Evolutionary conservation across 202 grass and related monocot species (phyloP), one percentile per base, ranked within the genome.

Genomic region (Digitaria exilis): DNA sequence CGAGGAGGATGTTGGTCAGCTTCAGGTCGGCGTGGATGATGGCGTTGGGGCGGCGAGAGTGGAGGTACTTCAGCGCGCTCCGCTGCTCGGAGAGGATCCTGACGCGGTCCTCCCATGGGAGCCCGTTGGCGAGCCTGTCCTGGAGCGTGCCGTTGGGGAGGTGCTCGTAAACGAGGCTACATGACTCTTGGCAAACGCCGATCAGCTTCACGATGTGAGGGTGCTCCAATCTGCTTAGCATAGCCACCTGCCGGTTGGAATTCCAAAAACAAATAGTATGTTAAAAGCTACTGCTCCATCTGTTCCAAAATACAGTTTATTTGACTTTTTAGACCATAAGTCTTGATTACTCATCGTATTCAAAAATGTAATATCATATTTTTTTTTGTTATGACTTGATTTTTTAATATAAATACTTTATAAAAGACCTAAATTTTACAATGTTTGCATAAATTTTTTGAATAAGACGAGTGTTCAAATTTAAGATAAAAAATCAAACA

Each of bases 1-100:
- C 82, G 3, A 94, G 84, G 50, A 94, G 89, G 28, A 92, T 80
- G 82, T 94, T 94, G 26, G 71, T 69, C 17, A 89, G 69, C 78
- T 95, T 95, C 34, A 95, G 24, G 77, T 92, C 93, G 1, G 79
- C 89, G 37, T 95, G 93, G 65, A 95, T 85, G 41, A 88, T 80
- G 43, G 80, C 75, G 54, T 77, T 44, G 3, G 80, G 77, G 0
- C 82, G 85, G 45, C 35, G 76, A 9, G 85, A 85, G 84, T 94
- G 92, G 21, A 94, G 92, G 89, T 84, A 89, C 4, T 70, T 70
- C 22, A 95, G 85, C 7, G 89, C 87, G 0, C 82, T 88, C 0
- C 82, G 88, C 80, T 86, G 88, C 85, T 95, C 85, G 31, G 12
- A 34, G 13, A 91, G 79, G 67, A 95, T 69, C 43, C 87, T 61